These are phyloP conservation scores for Casuarina equisetifolia DNA, from an alignment of 306 rosid genomes.

Conservation along the genomic window DNA sequence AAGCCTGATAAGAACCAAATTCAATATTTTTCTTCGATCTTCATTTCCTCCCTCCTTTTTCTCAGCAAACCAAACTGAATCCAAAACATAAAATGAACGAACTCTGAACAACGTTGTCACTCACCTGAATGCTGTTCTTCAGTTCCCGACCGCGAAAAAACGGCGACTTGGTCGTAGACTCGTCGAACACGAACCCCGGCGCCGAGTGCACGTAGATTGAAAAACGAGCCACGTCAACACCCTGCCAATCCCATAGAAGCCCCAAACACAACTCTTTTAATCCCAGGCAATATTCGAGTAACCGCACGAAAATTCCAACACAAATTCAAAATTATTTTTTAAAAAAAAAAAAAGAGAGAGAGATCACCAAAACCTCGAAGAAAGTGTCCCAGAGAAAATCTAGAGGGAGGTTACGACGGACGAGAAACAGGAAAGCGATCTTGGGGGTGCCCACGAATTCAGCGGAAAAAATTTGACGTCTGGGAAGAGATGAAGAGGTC, in stretches of 20 bases:
- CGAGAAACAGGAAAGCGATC: slow-evolving; percentile 86
- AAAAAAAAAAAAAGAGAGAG: not conserved
- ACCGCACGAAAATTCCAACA: not conserved
- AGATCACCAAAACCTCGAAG: slow-evolving; percentile 56
- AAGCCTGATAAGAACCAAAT: not conserved
- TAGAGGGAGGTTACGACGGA: slow-evolving; percentile 75
- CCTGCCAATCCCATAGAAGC: slow-evolving; percentile 27
- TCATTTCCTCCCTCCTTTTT: slow-evolving; percentile 8
- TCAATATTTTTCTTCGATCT: not conserved
- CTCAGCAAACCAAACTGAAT: not conserved
- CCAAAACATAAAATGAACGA: not conserved
- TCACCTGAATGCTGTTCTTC: slow-evolving; percentile 50
- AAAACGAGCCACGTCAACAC: slow-evolving; percentile 51
- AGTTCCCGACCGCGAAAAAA: slow-evolving; percentile 50
- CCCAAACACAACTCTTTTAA: not conserved
- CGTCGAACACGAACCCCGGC: slow-evolving; percentile 51
- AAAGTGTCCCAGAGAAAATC: slow-evolving; percentile 91
- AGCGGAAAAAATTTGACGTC: slow-evolving; percentile 39
- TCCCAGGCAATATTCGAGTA: slow-evolving; percentile 23
- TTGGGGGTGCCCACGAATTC: slow-evolving; percentile 60
- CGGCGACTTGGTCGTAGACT: slow-evolving; percentile 43
- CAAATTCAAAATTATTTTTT: not conserved
- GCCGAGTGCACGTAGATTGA: slow-evolving; percentile 59
- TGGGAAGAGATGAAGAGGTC: slow-evolving; percentile 27
- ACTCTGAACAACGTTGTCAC: not conserved